A percentile compares a stretch with the other conserved stretches of the same genome.
These are phyloP conservation scores for Luffa aegyptiaca DNA, from an alignment of 306 rosid species.

Conservation along the genomic window DNA sequence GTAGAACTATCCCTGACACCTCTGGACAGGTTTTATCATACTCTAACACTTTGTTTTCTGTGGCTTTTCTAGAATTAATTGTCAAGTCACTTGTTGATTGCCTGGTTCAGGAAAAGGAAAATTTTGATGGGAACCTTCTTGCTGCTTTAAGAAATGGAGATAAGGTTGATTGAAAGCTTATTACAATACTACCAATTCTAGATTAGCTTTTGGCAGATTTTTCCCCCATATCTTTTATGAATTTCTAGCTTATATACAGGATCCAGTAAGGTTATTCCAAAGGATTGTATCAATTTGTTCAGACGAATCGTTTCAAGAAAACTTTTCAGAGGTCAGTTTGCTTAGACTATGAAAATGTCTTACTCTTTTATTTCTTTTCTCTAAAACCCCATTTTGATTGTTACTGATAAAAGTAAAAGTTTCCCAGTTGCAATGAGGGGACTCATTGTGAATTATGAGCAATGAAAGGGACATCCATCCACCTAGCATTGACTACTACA, in stretches of 20 bases:
- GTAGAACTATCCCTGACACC: not conserved
- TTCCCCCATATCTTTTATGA: not conserved
- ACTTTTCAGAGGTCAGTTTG: slow-evolving; percentile 54
- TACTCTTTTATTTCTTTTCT: not conserved
- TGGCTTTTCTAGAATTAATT: slow-evolving; percentile 29
- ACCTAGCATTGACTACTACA: not conserved
- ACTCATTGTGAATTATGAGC: not conserved
- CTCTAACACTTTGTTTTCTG: slow-evolving; percentile 12
- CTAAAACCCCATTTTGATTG: not conserved
- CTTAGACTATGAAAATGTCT: not conserved
- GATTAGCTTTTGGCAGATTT: not conserved
- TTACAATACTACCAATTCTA: not conserved
- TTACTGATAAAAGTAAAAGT: not conserved
- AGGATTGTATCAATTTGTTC: slow-evolving; percentile 42
- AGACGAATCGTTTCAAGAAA: slow-evolving; percentile 37
- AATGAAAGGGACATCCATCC: not conserved
- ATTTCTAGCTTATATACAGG: slow-evolving; percentile 31
- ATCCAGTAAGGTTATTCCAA: slow-evolving; percentile 34
- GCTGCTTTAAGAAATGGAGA: slow-evolving; percentile 37
- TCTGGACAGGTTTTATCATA: not conserved
- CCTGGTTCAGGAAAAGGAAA: slow-evolving; percentile 59
- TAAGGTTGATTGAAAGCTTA: slow-evolving; percentile 13
- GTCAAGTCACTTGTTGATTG: slow-evolving; percentile 50
- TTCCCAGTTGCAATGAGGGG: not conserved
- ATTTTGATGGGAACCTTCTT: slow-evolving; percentile 50